A percentile compares a stretch with the other conserved stretches of the same genome.
phyloP scores from a whole-genome alignment of 331 rosid genomes.

The Prunus yedoensis region DNA sequence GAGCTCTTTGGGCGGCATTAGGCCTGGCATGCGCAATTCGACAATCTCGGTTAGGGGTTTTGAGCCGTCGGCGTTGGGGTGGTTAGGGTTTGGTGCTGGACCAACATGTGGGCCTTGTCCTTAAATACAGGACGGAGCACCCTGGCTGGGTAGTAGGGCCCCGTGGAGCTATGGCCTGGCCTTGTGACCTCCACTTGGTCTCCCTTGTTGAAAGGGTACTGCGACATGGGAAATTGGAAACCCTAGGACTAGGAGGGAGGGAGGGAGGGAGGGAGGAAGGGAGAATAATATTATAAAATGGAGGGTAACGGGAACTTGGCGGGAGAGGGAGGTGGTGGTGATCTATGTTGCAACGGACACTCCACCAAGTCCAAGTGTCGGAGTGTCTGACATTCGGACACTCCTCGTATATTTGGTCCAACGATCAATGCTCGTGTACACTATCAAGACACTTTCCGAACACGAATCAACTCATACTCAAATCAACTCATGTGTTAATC shows the following conservation, averaged over 20 bases:
- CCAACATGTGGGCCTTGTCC: constrained; percentile 23
- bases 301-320: neutral
- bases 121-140: constrained; percentile 23
- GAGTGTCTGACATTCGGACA: no score
- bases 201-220: constrained; percentile 18
- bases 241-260: neutral
- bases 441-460: no score
- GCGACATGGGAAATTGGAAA: neutral
- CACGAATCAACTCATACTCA: no score
- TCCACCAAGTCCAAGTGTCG: no score
- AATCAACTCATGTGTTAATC: no score
- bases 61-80: neutral
- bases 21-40: constrained; percentile 29
- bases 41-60: constrained; percentile 13
- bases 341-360: no score
- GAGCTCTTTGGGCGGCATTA: constrained; percentile 15
- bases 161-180: neutral
- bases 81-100: constrained; percentile 25
- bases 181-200: constrained; percentile 27
- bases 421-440: no score
- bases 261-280: neutral
- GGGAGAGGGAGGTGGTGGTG: neutral
- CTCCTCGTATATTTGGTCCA: no score
- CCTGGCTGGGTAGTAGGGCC: constrained; percentile 25
- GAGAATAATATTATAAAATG: no score